Evolutionary conservation across 2,329 filamentous ascomycete genomes (phyloP), one percentile per base, ranked within the genome.

Genomic region (Fulvia fulva): DNA sequence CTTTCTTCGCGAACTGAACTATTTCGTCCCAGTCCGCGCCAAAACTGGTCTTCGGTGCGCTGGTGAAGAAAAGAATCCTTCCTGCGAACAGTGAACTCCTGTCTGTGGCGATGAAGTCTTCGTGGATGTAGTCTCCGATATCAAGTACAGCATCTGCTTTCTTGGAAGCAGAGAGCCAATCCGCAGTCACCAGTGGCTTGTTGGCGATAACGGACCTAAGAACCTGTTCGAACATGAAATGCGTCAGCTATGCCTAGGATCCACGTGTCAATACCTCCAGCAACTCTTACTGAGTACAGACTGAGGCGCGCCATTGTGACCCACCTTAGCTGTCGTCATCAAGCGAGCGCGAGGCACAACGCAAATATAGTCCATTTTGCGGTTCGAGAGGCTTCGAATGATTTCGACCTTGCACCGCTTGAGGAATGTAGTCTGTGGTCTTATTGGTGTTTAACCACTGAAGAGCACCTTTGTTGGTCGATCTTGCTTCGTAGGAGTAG

Each of bases 31-130:
- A 79, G 2, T 67, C 67, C 2, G 73, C 71, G 5, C 66, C 68
- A n/a, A 73, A 71, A n/a, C 68, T 65, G 21, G 65, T 67, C 37
- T 71, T 71, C 5, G 53, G 56, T 50, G 67, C 2, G 71, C 71
- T 71, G 0, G 80, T 81, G 67, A 81, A 76, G 64, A 79, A 82
- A 25, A 83, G 70, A 6, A 73, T 76, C 62, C 77, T 78, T 58
- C 77, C 77, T 1, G 71, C 58, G 66, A 85, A 83, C 0, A 82
- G 76, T 56, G 78, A 77, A 45, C 73, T 70, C 1, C 76, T 70
- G 34, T 71, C 63, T 5, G 62, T 58, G 25, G 69, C 71, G 9
- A 77, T 60, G 23, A 59, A n/a, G 19, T 60, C 57, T 2, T 23
- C 21, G 43, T 58, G 59, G 3, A 62, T 30, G 28, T 60, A 58